Evolutionary conservation across 768 basidiomycete species (phyloP), one percentile per base, ranked within the genome.

Genomic region (Pleurotus sapidus): DNA sequence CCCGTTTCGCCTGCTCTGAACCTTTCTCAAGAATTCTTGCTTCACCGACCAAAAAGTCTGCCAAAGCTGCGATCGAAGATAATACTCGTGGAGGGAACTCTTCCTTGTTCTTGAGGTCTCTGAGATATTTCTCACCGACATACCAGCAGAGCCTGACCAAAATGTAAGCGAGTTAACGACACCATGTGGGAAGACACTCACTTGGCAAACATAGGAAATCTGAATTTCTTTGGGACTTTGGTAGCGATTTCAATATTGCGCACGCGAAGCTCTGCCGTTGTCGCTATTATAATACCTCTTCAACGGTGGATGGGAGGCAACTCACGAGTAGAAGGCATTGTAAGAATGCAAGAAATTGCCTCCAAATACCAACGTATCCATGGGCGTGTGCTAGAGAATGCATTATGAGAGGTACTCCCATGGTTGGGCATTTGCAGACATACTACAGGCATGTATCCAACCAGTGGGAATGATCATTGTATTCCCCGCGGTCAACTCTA

Each of bases 401-500:
- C 38, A 61, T 46, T 18, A 51, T 14, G 5, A 43, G 34, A 11
- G 51, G 51, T 34, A 43, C 37, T 58, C 30, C 15, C 20, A 20
- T 20, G 27, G 15, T 6, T n/a, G 11, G 48, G 38, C 3, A 49
- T 27, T 15, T 38, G 8, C 34, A 20, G 48, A 73, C 89, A 69
- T 68, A 96, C 95, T 40, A 99, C 96, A 9, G 94, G 94, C 93
- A 68, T 99, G 96, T 58, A 98, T 98, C 91, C 96, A 99, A 0
- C 96, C 96, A 1, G 93, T 88, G 1, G 96, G 94, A 54, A 97
- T 95, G 48, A 95, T 91, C 88, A 95, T 91, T 3, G 92, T 95
- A 62, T 93, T 92, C 6, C 92, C 93, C 23, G 80, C 76, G 18
- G 75, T 72, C 56, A 95, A 71, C 60, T 88, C 86, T 8, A 95